Conservation (phyloP, 345 rosid species). For the Citrus reticulata region DNA sequence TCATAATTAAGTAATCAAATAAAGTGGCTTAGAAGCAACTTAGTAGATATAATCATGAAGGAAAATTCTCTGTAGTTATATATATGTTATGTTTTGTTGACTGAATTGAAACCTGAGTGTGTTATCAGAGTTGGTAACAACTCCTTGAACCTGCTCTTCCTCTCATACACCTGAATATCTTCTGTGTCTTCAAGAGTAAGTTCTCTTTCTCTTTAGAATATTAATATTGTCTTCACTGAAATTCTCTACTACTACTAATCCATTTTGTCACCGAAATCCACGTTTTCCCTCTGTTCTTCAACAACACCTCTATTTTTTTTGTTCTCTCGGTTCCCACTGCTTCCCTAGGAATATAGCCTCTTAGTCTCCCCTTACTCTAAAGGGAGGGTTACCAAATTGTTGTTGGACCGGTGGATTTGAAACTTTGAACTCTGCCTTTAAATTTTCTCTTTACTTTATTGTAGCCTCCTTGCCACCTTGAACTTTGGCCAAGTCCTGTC, state of each 20-base stretch:
- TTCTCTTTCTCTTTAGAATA: background rate
- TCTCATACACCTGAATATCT: background rate
- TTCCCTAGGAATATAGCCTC: background rate
- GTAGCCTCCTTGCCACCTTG: too few relatives aligned
- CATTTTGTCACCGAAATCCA: background rate
- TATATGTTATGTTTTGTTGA: background rate
- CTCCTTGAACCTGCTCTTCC: background rate
- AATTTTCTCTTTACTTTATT: background rate
- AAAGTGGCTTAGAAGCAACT: background rate
- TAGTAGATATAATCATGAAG: background rate
- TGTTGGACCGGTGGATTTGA: background rate
- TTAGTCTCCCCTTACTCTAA: background rate
- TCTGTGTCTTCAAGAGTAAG: background rate
- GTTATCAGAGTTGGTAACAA: too few relatives aligned
- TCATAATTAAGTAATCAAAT: background rate
- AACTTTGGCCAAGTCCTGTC: too few relatives aligned
- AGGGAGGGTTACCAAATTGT: background rate
- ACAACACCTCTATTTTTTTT: background rate
- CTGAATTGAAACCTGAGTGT: too few relatives aligned
- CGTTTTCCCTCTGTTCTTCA: background rate
- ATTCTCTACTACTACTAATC: background rate
- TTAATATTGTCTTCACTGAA: background rate
- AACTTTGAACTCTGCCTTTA: background rate
- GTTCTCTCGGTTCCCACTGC: background rate
- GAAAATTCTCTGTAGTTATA: background rate